A percentile compares a stretch with the other conserved stretches of the same genome.
phyloP scores from a whole-genome alignment of 441 rosid species.

The Geranium incanum region DNA sequence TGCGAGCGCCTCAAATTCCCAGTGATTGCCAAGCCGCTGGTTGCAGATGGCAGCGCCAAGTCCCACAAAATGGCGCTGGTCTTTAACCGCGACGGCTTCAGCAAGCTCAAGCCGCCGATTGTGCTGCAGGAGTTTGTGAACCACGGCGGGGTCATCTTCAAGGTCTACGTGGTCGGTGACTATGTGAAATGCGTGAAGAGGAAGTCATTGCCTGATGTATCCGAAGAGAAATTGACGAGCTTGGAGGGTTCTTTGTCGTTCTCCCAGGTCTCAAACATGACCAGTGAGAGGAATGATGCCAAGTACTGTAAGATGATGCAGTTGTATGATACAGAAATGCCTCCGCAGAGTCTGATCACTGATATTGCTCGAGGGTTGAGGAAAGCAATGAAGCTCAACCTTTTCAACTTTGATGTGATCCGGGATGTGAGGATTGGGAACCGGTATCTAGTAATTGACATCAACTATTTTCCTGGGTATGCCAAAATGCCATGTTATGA shows the following conservation, averaged over 20 bases:
- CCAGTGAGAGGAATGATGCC: conserved; percentile 29
- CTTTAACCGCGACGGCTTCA: conserved; percentile 46
- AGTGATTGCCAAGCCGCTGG: conserved; percentile 66
- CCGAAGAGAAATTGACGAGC: conserved; percentile 39
- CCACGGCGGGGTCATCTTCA: conserved; percentile 74
- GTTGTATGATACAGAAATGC: conserved; percentile 38
- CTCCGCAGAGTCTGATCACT: conserved; percentile 36
- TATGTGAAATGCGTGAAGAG: conserved; percentile 58
- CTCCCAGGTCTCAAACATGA: conserved; percentile 40
- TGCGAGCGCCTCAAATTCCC: conserved; percentile 44
- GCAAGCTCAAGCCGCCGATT: conserved; percentile 53
- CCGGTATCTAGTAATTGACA: conserved; percentile 54
- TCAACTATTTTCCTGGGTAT: conserved; percentile 70
- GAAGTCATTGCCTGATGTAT: conserved; percentile 58
- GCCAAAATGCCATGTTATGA: conserved; percentile 68
- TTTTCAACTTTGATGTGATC: conserved; percentile 63
- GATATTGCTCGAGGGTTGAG: conserved; percentile 44
- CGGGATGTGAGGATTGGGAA: conserved; percentile 46
- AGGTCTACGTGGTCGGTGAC: conserved; percentile 60
- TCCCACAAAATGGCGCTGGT: conserved; percentile 59
- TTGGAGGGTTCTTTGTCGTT: conserved; percentile 35
- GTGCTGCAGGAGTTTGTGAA: conserved; percentile 69
- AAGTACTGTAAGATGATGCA: conserved; percentile 32
- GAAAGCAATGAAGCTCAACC: conserved; percentile 41
- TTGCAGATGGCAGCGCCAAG: conserved; percentile 63